Evolutionary conservation across 2,329 filamentous ascomycete genomes (phyloP).

Genomic region (Neopestalotiopsis clavispora): DNA sequence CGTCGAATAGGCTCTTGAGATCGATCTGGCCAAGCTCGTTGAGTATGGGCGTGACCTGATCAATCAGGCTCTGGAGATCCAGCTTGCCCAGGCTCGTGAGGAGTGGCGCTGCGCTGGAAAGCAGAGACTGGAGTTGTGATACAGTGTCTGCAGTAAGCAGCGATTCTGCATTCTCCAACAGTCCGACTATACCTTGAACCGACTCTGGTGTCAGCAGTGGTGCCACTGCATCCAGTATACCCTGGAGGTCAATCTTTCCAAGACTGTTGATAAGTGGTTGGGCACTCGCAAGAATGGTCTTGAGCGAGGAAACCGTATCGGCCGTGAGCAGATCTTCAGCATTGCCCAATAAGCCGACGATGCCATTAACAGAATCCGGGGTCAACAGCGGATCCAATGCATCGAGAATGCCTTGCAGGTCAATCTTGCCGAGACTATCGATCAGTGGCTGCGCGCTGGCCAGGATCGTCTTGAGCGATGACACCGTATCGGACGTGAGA

Average conservation of each 20-base stretch:
- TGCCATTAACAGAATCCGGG: constrained; percentile 30
- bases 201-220: constrained; percentile 40
- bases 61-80: constrained; percentile 27
- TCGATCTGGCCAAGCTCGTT: constrained; percentile 34
- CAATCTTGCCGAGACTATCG: constrained; percentile 32
- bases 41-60: constrained; percentile 35
- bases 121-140: constrained; percentile 24
- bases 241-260: constrained; percentile 31
- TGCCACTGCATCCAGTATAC: constrained; percentile 29
- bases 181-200: constrained; percentile 29
- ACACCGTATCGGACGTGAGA: constrained; percentile 31
- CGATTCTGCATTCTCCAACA: constrained; percentile 30
- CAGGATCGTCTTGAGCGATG: constrained; percentile 26
- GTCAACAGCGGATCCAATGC: constrained; percentile 40
- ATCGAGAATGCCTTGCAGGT: constrained; percentile 38
- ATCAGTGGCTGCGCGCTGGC: constrained; percentile 19
- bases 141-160: constrained; percentile 29
- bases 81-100: constrained; percentile 18
- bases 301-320: constrained; percentile 29
- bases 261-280: constrained; percentile 35
- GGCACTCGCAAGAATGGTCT: constrained; percentile 29
- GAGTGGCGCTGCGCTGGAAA: constrained; percentile 23
- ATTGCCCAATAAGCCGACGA: constrained; percentile 39
- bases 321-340: constrained; percentile 29
- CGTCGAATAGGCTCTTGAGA: constrained; percentile 34